Base-by-base conservation (phyloP, 2,329 filamentous ascomycete genomes). In the Lizonia empirigonia region DNA sequence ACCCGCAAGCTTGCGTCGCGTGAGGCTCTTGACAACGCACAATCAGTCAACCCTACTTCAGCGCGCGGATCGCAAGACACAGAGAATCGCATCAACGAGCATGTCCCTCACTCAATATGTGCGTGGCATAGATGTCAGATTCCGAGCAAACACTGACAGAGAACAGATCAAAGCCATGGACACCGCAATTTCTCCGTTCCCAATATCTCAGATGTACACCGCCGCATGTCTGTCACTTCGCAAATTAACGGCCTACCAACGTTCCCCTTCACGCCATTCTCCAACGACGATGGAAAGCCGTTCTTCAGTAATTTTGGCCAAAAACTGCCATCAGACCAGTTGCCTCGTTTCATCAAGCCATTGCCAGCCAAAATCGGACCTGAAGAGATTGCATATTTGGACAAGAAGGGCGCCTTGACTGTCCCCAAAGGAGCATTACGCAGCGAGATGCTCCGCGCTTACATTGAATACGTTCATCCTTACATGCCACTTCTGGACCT, bases 381-480 rank as follows among this genome's bases (percentile, higher is more conserved):
- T 12, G 91, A 96, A 62, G 92, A 97, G 76, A 83, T 96, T 54
- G 82, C 86, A 49, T 96, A 94, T 72, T 81, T 97, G 49, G 83
- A 87, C 55, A 83, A 86, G 68, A 97, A 96, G 78, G 91, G 91
- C 4, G 91, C 91, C 1, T 77, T 97, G 59, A 85, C 85, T 1
- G 82, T 97, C 32, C 93, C 93, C 2, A 80, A 83, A 32, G 74
- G 81, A 4, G 75, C 77, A 4, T 78, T 97, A 27, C 89, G 93
- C 65, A 90, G 89, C 70, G 91, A 91, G 52, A 80, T 97, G 34
- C 78, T 97, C 13, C 86, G 87, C 62, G 86, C 86, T 30, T 97
- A 94, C 64, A 82, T 93, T 55, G 89, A 96, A 76, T 96, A 88
- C 70, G 91, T 97, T 7, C 89, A 97, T 71, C 91, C 92, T 1